These are phyloP conservation scores for Saksenaea oblongispora DNA, from an alignment of 371 early-diverging fungal species.

Conservation along the genomic window DNA sequence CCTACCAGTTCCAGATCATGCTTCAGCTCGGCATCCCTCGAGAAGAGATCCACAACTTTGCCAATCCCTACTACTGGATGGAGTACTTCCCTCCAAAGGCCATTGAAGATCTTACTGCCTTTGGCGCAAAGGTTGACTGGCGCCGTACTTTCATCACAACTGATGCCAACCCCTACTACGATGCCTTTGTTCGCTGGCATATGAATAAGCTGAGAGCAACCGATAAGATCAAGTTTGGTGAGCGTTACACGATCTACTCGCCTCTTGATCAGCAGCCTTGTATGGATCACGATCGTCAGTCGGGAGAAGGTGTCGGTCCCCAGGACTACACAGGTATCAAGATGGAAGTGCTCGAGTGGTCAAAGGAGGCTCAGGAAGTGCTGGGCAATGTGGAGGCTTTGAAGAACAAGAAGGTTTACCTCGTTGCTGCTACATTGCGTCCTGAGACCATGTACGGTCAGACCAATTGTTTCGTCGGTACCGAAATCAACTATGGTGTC, in stretches of 20 bases:
- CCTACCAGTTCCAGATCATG: slow-evolving; percentile 98
- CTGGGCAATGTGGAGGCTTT: slow-evolving; percentile 59
- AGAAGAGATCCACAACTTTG: slow-evolving; percentile 93
- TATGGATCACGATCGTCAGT: slow-evolving; percentile 99
- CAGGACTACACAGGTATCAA: slow-evolving; percentile 96
- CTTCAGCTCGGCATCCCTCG: slow-evolving; percentile 86
- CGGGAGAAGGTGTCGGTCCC: slow-evolving; percentile 98
- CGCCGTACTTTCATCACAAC: slow-evolving; percentile 99
- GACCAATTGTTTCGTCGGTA: slow-evolving; percentile 97
- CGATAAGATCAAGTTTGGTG: slow-evolving; percentile 96
- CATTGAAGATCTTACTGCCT: slow-evolving; percentile 77
- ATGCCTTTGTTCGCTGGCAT: slow-evolving; percentile 99
- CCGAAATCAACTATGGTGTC: slow-evolving; percentile 89
- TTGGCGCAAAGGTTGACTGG: slow-evolving; percentile 98
- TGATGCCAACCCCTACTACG: slow-evolving; percentile 99
- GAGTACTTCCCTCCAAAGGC: slow-evolving; percentile 96
- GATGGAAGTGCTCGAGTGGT: slow-evolving; percentile 79
- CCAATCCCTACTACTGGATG: slow-evolving; percentile 96
- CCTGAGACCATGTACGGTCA: slow-evolving; percentile 99
- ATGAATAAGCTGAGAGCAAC: slow-evolving; percentile 89
- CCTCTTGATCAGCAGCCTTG: slow-evolving; percentile 98
- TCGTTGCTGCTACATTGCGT: slow-evolving; percentile 97
- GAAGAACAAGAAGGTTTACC: slow-evolving; percentile 75
- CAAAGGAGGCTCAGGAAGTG: slow-evolving; percentile 53
- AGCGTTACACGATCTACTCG: slow-evolving; percentile 99